Evolutionary conservation across 2,329 filamentous ascomycete species (phyloP).

Genomic region (Pseudopyricularia cyperi): DNA sequence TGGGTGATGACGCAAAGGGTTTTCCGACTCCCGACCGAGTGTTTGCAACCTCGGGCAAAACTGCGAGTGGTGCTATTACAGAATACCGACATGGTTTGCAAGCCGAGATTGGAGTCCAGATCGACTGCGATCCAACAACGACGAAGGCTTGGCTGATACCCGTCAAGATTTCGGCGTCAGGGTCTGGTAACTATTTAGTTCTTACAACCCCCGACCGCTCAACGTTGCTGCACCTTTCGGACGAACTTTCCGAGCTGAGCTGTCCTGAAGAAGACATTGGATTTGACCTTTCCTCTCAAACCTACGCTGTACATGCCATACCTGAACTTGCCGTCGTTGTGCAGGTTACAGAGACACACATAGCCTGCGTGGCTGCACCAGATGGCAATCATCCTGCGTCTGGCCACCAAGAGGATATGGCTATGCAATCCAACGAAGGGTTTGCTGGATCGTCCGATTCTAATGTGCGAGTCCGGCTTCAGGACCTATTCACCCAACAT

Average conservation of each 20-base stretch:
- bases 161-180: slow-evolving; percentile 8
- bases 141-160: slow-evolving; percentile 41
- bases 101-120: slow-evolving; percentile 49
- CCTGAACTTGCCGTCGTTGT: slow-evolving; percentile 22
- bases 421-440: not conserved
- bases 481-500: not conserved
- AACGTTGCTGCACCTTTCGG: slow-evolving; percentile 32
- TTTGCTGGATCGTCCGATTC: not conserved
- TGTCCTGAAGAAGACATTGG: slow-evolving; percentile 23
- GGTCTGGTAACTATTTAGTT: slow-evolving; percentile 25
- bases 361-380: slow-evolving; percentile 15
- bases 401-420: not conserved
- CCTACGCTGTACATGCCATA: slow-evolving; percentile 11
- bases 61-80: slow-evolving; percentile 46
- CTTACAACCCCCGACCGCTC: slow-evolving; percentile 36
- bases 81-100: slow-evolving; percentile 60
- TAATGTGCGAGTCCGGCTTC: not conserved
- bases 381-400: not conserved
- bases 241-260: slow-evolving; percentile 33
- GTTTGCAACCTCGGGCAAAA: slow-evolving; percentile 55
- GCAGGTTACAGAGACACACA: slow-evolving; percentile 39
- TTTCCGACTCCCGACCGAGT: slow-evolving; percentile 34
- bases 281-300: slow-evolving; percentile 40
- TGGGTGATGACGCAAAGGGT: not conserved
- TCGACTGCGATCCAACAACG: slow-evolving; percentile 35